Base-by-base conservation (phyloP, 2,329 filamentous ascomycete species). In the Lasiodiplodia gonubiensis region DNA sequence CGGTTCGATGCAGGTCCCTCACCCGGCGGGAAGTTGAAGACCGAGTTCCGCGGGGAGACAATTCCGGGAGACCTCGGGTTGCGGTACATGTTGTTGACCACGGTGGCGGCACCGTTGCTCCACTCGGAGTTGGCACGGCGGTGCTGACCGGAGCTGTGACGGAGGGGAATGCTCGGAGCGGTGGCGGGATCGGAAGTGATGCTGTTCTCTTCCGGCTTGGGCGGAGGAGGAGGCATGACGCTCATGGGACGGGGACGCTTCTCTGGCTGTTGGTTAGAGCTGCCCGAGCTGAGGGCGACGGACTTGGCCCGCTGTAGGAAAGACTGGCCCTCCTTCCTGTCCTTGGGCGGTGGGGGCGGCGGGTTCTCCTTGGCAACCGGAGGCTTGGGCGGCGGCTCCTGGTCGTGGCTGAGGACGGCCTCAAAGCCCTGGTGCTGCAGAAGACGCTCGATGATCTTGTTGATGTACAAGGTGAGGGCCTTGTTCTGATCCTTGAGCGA, bases 401-500 rank as follows among this genome's bases (percentile, higher is more conserved):
- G 87, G 63, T 88, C 87, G 10, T 92, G 91, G 77, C 97, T 93
- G 49, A 97, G 85, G 69, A 98, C 97, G 70, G 92, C 89, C 81
- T 99, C 94, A 72, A 97, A 98, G 72, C 97, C 94, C 75, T 97
- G 92, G 80, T 97, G 92, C 76, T 97, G 92, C 70, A 99, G 86
- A 53, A 99, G 88, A 67, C 95, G 91, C 78, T 95, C 95, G 77
- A 99, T 97, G 78, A 99, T 98, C 82, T 95, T 97, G 86, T 98
- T 97, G 84, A 99, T 97, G 83, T 99, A 99, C 71, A 98, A 85
- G 27, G 93, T 97, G 73, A 99, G 85, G 35, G 95, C 95, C 83
- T 98, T 98, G 84, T 99, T 98, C 83, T 97, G 90, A 77, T 97
- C 94, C 81, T 92, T 94, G 73, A 92, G 83, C 10, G 87, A 85